Evolutionary conservation across 2,329 filamentous ascomycete species (phyloP).

Genomic region (Colletotrichum sp.): DNA sequence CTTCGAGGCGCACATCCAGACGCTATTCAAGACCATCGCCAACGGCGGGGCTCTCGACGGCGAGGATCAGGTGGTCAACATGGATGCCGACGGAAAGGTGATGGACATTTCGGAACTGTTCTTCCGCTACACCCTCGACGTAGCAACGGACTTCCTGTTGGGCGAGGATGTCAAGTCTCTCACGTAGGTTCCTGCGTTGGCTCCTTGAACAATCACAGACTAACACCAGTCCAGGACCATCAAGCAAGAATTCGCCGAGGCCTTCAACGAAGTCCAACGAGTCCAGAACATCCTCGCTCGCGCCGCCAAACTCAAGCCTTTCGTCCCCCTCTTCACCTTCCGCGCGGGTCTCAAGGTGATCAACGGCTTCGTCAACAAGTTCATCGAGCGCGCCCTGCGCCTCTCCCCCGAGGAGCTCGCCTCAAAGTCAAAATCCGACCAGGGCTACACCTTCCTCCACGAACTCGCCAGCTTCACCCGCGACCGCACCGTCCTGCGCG

Average conservation of each 20-base stretch:
- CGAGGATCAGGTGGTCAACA: slow-evolving; percentile 67
- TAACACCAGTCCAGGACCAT: slow-evolving; percentile 48
- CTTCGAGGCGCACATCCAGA: slow-evolving; percentile 80
- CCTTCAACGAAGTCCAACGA: slow-evolving; percentile 80
- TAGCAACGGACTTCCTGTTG: slow-evolving; percentile 85
- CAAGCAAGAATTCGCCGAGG: slow-evolving; percentile 74
- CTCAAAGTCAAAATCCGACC: slow-evolving; percentile 73
- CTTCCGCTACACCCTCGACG: slow-evolving; percentile 85
- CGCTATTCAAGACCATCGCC: slow-evolving; percentile 72
- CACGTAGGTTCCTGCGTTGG: slow-evolving; percentile 40
- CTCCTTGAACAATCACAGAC: not conserved
- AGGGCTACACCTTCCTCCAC: slow-evolving; percentile 84
- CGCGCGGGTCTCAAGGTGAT: slow-evolving; percentile 68
- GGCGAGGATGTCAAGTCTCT: slow-evolving; percentile 74
- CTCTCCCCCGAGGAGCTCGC: slow-evolving; percentile 75
- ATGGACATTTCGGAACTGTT: slow-evolving; percentile 79
- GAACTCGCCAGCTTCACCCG: slow-evolving; percentile 83
- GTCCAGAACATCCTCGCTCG: slow-evolving; percentile 73
- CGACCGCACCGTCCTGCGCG: slow-evolving; percentile 73
- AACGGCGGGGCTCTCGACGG: slow-evolving; percentile 63
- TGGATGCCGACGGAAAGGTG: slow-evolving; percentile 62
- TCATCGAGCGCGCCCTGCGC: slow-evolving; percentile 75
- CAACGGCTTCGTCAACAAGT: slow-evolving; percentile 77
- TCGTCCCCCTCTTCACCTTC: slow-evolving; percentile 72
- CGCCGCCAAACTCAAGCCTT: slow-evolving; percentile 63